Base-by-base conservation (phyloP, 148 eudicot species). In the Rhododendron molle region DNA sequence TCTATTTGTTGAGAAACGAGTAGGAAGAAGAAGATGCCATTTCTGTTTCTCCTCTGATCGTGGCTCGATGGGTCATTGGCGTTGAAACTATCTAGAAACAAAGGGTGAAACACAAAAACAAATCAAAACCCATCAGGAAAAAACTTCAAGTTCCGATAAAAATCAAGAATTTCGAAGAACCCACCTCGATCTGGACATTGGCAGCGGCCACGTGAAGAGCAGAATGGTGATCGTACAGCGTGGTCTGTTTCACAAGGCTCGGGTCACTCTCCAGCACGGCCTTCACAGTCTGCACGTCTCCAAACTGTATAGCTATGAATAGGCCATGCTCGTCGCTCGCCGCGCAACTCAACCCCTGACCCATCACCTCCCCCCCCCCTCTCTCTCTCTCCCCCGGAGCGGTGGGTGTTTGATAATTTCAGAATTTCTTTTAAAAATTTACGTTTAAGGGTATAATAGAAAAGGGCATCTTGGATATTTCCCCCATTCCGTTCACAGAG, bases 141-240 rank as follows among this genome's bases (percentile, higher is more conserved):
- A 58, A 85, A 56, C 7, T 9, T 28, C 46, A 11, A 74, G 62
- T 28, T 54, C 28, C 60, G 9, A 67, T 36, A 3, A 23, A 47
- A 76, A 88, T 50, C 8, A 78, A 30, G 76, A 85, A 40, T 76
- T 43, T 40, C 43, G 2, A 52, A 67, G 87, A 71, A 86, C 95
- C 81, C 86, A 95, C 98, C 89, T 97, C 90, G 96, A 94, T 95
- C 91, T 91, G 98, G 83, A 94, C 99, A 94, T 91, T 84, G 58
- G 96, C 90, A 88, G 99, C 98, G 30, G 99, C 98, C 21, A 94
- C 58, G 86, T 97, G 99, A 88, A 97, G 93, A 85, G 91, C 85
- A 85, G 98, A 97, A 83, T 94, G 92, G 44, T 96, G 96, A 92
- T 95, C 95, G 86, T 89, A 94, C 23, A 88, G 89, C 23, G 95